Evolutionary conservation across 805 yeast species (phyloP).

Genomic region (Suhomyces vadensis): DNA sequence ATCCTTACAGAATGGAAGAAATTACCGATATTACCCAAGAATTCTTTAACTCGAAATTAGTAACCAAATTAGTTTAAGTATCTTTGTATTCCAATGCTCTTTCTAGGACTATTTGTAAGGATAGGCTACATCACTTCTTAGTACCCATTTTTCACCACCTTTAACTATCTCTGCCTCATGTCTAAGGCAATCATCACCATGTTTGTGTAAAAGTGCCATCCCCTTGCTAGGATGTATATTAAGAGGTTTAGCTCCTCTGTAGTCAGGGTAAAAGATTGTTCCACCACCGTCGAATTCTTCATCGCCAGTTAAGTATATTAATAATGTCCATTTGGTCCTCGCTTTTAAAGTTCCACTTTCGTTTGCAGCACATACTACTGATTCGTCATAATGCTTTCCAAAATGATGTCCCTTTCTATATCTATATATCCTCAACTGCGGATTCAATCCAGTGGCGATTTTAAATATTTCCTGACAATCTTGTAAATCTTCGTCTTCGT

Average conservation of each 20-base stretch:
- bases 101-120: not conserved
- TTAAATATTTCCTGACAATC: conserved; percentile 29
- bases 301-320: conserved; percentile 58
- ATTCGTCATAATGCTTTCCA: conserved; percentile 62
- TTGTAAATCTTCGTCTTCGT: conserved; percentile 27
- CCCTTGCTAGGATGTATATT: conserved; percentile 53
- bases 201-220: conserved; percentile 61
- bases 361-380: conserved; percentile 37
- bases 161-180: conserved; percentile 58
- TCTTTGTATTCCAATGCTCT: not conserved
- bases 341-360: conserved; percentile 31
- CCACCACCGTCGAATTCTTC: conserved; percentile 61
- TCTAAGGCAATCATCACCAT: conserved; percentile 61
- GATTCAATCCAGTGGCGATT: conserved; percentile 50
- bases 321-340: conserved; percentile 57
- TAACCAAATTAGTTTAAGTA: conserved; percentile 7
- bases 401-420: conserved; percentile 59
- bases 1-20: conserved; percentile 10
- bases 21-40: conserved; percentile 25
- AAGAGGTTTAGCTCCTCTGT: conserved; percentile 22
- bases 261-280: conserved; percentile 50
- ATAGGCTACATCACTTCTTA: conserved; percentile 56
- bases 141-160: conserved; percentile 60
- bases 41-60: conserved; percentile 25
- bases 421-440: conserved; percentile 56